These are phyloP conservation scores for Monosporascus sp. DNA, from an alignment of 2,329 filamentous ascomycete genomes.

Conservation along the genomic window DNA sequence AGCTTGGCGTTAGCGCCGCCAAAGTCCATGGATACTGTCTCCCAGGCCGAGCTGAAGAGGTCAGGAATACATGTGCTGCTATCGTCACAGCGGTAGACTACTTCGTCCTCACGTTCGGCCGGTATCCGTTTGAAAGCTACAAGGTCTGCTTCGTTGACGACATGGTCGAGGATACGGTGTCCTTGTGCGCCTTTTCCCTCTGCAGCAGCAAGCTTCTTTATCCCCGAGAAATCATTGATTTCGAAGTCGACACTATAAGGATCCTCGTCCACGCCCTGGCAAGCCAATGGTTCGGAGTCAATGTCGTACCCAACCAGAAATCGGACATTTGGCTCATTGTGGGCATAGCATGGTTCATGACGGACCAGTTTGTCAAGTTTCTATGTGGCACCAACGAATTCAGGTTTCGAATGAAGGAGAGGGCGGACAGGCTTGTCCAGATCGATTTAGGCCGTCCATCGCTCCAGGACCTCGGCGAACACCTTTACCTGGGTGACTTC, in stretches of 20 bases:
- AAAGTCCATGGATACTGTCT: constrained; percentile 90
- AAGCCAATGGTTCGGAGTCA: constrained; percentile 91
- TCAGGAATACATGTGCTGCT: constrained; percentile 81
- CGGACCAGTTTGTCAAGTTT: constrained; percentile 84
- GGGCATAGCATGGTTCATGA: constrained; percentile 91
- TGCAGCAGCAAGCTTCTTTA: constrained; percentile 84
- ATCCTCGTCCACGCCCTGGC: constrained; percentile 78
- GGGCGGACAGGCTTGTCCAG: constrained; percentile 76
- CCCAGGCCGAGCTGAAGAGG: constrained; percentile 73
- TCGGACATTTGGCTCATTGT: constrained; percentile 84
- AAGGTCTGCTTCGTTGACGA: constrained; percentile 95
- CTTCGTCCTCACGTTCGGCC: constrained; percentile 81
- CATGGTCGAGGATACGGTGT: constrained; percentile 65
- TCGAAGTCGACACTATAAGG: constrained; percentile 74
- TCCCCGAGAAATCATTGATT: constrained; percentile 78
- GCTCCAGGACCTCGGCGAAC: constrained; percentile 71
- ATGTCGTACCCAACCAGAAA: constrained; percentile 77
- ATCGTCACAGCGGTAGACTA: constrained; percentile 85
- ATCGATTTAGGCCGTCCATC: constrained; percentile 78
- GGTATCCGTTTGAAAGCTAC: constrained; percentile 88
- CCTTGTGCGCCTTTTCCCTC: constrained; percentile 78
- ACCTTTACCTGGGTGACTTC: constrained; percentile 75
- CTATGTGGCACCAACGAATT: constrained; percentile 95
- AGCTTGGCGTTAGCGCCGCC: constrained; percentile 80
- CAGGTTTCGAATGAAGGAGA: constrained; percentile 79